A percentile compares a stretch with the other conserved stretches of the same genome.
These are phyloP conservation scores for Fomitopsis serialis DNA, from an alignment of 768 basidiomycete genomes.

Conservation along the genomic window DNA sequence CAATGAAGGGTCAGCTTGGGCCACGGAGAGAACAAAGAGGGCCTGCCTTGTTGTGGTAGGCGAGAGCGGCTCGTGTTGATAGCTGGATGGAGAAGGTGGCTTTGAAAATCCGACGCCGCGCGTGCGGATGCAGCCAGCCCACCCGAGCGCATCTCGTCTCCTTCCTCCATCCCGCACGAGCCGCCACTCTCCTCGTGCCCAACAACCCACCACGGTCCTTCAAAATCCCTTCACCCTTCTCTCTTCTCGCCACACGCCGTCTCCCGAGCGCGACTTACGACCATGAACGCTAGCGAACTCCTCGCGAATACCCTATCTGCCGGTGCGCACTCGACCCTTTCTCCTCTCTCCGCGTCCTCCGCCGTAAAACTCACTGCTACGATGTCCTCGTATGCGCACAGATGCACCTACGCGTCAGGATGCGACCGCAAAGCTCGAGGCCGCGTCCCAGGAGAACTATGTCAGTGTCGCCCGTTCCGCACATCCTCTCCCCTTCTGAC, in stretches of 20 bases:
- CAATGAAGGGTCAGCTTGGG: background rate
- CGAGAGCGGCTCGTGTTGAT: slow-evolving; percentile 4
- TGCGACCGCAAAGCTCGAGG: slow-evolving; percentile 88
- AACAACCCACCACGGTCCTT: slow-evolving; percentile 10
- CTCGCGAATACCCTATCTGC: slow-evolving; percentile 90
- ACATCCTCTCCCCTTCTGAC: background rate
- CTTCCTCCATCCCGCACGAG: slow-evolving; percentile 13
- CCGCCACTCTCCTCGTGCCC: slow-evolving; percentile 11
- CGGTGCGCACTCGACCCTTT: slow-evolving; percentile 46
- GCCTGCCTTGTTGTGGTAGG: slow-evolving; percentile 1
- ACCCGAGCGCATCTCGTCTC: background rate
- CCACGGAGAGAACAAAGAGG: background rate
- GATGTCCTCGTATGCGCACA: slow-evolving; percentile 25
- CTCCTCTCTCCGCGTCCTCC: slow-evolving; percentile 5
- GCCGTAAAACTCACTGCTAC: slow-evolving; percentile 16
- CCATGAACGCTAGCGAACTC: slow-evolving; percentile 88
- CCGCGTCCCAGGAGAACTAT: slow-evolving; percentile 82
- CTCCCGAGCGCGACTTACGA: slow-evolving; percentile 22
- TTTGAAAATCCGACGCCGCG: slow-evolving; percentile 8
- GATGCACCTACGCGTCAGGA: slow-evolving; percentile 88
- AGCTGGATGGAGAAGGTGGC: background rate
- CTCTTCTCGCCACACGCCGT: slow-evolving; percentile 8
- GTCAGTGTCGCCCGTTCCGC: slow-evolving; percentile 43
- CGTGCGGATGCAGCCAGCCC: background rate
- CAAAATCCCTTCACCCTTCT: background rate